Evolutionary conservation across 139 green algal genomes (phyloP).

Genomic region (Pleodorina starrii): DNA sequence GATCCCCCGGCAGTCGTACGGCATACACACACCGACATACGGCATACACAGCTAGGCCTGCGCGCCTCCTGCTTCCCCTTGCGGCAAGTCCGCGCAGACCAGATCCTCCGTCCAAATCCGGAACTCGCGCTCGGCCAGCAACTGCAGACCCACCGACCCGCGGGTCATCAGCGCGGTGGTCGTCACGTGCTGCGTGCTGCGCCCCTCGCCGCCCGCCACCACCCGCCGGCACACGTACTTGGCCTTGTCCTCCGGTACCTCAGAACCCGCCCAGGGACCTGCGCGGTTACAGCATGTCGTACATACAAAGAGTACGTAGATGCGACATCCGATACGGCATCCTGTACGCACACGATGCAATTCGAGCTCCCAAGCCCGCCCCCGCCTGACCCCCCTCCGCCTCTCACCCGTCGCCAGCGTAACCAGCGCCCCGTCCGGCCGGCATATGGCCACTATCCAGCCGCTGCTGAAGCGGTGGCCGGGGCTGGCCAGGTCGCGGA

Average conservation of each 20-base stretch:
- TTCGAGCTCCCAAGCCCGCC: too few species aligned
- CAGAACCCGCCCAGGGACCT: conserved; percentile 9
- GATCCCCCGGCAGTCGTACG: too few species aligned
- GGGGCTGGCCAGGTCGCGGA: background rate
- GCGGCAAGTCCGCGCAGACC: background rate
- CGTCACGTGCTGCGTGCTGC: background rate
- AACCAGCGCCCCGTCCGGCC: background rate
- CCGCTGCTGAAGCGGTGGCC: background rate
- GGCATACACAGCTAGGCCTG: too few species aligned
- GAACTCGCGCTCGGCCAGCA: background rate
- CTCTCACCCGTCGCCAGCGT: background rate
- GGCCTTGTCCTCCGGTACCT: background rate
- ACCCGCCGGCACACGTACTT: background rate
- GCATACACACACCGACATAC: too few species aligned
- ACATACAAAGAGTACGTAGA: too few species aligned
- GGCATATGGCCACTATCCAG: background rate
- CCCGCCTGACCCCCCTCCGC: too few species aligned
- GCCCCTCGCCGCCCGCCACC: background rate
- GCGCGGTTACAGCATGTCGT: too few species aligned
- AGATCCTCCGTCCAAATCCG: background rate
- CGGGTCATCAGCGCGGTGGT: background rate
- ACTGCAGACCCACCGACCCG: background rate
- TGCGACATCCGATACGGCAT: too few species aligned
- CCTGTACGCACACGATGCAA: too few species aligned
- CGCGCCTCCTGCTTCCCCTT: background rate